These are phyloP conservation scores for Diplodia corticola DNA, from an alignment of 2,329 filamentous ascomycete genomes.

Conservation along the genomic window DNA sequence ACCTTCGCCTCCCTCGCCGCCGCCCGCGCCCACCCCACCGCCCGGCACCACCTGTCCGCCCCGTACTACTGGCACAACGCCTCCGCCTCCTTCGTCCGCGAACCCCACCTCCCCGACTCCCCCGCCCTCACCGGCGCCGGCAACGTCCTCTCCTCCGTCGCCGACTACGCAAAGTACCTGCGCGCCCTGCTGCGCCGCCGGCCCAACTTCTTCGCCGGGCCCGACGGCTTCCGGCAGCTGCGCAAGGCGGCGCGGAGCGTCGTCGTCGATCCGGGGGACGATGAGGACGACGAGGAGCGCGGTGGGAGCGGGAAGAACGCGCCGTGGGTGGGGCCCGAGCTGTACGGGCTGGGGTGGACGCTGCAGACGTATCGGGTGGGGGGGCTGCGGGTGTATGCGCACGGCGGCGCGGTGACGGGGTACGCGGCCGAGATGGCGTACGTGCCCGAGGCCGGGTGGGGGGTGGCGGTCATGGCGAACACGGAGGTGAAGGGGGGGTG, in stretches of 20 bases:
- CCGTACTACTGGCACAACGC: slow-evolving; percentile 27
- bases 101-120: slow-evolving; percentile 21
- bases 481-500: background rate
- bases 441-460: background rate
- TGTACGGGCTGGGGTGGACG: slow-evolving; percentile 15
- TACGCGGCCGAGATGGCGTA: slow-evolving; percentile 6
- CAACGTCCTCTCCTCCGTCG: slow-evolving; percentile 28
- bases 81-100: background rate
- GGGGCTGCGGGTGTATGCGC: background rate
- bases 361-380: background rate
- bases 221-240: background rate
- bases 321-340: background rate
- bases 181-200: slow-evolving; percentile 28
- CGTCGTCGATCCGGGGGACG: background rate
- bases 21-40: slow-evolving; percentile 32
- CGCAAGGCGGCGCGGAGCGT: slow-evolving; percentile 4
- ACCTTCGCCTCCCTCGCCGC: slow-evolving; percentile 41
- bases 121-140: slow-evolving; percentile 32
- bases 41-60: slow-evolving; percentile 21
- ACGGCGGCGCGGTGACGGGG: slow-evolving; percentile 14
- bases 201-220: slow-evolving; percentile 3
- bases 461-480: slow-evolving; percentile 13
- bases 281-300: background rate
- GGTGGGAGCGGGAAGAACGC: background rate
- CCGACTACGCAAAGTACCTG: slow-evolving; percentile 32